Conservation (phyloP, 768 basidiomycete species). For the Termitomyces sp. region DNA sequence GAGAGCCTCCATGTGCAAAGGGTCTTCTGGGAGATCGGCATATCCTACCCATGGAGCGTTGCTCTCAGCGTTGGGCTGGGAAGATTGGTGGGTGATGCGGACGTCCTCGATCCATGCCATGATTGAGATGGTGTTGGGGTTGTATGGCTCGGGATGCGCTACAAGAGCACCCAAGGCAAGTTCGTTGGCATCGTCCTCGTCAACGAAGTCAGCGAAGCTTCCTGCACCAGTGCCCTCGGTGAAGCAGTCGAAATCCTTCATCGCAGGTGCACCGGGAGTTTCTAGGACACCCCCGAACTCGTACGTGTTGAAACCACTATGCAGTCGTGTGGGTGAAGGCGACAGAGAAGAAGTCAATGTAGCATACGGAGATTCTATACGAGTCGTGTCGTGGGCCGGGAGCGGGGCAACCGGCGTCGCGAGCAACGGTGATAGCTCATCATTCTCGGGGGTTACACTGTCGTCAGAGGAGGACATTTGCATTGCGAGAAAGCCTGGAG, state of each 20-base stretch:
- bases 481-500: background rate
- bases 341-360: conserved; percentile 1
- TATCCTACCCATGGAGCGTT: conserved; percentile 8
- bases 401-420: conserved; percentile 7
- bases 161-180: conserved; percentile 25
- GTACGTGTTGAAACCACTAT: conserved; percentile 10
- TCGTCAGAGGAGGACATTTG: background rate
- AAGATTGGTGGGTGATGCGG: background rate
- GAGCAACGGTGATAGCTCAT: conserved; percentile 3
- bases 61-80: conserved; percentile 15
- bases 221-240: conserved; percentile 54
- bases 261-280: conserved; percentile 40
- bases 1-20: conserved; percentile 6
- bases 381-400: conserved; percentile 5
- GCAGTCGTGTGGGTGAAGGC: background rate
- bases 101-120: conserved; percentile 44
- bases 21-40: conserved; percentile 13
- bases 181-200: conserved; percentile 32
- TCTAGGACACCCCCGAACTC: conserved; percentile 14
- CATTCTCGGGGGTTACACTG: background rate
- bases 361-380: conserved; percentile 14
- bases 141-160: conserved; percentile 21
- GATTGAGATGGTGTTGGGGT: conserved; percentile 27
- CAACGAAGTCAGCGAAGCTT: conserved; percentile 43
- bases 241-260: conserved; percentile 58